A percentile compares a stretch with the other conserved stretches of the same genome.
Conservation (phyloP, 108 stramenopile genomes). For the Skeletonema menzelii region DNA sequence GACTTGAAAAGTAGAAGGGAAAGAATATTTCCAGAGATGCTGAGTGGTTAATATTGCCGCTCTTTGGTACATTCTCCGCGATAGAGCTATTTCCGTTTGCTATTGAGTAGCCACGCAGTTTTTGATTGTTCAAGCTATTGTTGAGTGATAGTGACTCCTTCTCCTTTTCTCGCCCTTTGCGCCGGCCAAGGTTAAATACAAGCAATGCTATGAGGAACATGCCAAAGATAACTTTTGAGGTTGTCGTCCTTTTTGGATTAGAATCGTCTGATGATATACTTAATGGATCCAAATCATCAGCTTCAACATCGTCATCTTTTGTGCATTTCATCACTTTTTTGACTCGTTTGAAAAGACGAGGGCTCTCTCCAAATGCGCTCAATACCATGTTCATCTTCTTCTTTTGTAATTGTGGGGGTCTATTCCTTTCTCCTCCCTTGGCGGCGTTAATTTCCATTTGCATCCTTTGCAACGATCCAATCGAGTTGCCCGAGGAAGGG, state of each 20-base stretch:
- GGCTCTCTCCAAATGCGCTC: slow-evolving; percentile 2
- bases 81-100: background rate
- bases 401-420: background rate
- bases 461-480: background rate
- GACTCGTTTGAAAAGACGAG: background rate
- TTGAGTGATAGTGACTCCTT: too few species aligned
- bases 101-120: background rate
- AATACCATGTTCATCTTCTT: slow-evolving; percentile 5
- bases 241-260: background rate
- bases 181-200: background rate
- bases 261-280: background rate
- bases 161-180: background rate
- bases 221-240: background rate
- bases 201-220: background rate
- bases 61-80: background rate
- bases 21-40: slow-evolving; percentile 1
- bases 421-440: background rate
- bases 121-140: background rate
- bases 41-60: background rate
- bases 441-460: background rate
- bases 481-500: background rate
- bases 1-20: slow-evolving; percentile 12
- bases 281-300: background rate
- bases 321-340: background rate
- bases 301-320: background rate